Percentiles rank a stretch among this genome's conserved stretches.
Conservation (phyloP, 495 filamentous ascomycete species). For the Cryomyces antarcticus region DNA sequence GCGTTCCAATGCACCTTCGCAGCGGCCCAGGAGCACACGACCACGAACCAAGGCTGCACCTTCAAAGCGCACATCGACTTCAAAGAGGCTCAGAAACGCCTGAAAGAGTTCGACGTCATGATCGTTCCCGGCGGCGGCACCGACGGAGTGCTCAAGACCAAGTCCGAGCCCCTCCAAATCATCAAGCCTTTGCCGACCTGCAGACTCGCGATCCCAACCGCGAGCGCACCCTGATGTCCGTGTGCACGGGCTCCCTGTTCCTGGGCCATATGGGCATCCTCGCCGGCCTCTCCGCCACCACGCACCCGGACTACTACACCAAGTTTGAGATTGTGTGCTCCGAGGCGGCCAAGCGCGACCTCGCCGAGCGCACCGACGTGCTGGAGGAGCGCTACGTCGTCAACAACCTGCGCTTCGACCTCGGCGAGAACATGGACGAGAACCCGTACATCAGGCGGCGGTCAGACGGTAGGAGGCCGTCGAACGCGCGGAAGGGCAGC, state of each 20-base stretch:
- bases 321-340: conserved; percentile 47
- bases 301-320: conserved; percentile 22
- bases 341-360: conserved; percentile 34
- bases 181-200: conserved; percentile 47
- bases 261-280: conserved; percentile 53
- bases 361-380: conserved; percentile 46
- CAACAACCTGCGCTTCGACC: conserved; percentile 58
- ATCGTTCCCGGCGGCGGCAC: conserved; percentile 43
- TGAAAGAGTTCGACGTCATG: conserved; percentile 51
- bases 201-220: conserved; percentile 44
- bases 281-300: conserved; percentile 42
- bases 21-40: too few relatives aligned
- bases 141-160: conserved; percentile 32
- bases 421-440: conserved; percentile 49
- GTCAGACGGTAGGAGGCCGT: conserved; percentile 36
- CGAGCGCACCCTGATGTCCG: conserved; percentile 52
- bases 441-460: conserved; percentile 55
- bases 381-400: conserved; percentile 63
- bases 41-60: too few relatives aligned
- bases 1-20: too few relatives aligned
- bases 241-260: conserved; percentile 58
- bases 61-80: background rate
- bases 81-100: conserved; percentile 41
- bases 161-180: conserved; percentile 14
- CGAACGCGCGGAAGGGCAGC: conserved; percentile 47